phyloP scores from a whole-genome alignment of 441 rosid species.

The Brassica hybrid region DNA sequence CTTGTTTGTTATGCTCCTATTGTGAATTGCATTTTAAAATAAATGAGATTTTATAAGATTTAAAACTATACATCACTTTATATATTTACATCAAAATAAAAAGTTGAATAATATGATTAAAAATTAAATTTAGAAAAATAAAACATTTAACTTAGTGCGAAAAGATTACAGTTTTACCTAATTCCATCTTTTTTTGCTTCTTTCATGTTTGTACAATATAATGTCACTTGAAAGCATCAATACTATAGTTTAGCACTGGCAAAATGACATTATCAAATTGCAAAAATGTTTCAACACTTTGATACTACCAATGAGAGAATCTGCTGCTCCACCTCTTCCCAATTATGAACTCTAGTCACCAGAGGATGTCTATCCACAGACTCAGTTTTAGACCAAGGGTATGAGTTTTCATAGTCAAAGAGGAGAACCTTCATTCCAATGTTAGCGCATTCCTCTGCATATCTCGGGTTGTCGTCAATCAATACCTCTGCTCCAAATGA shows the following conservation, averaged over 20 bases:
- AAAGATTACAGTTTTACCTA: too few relatives aligned
- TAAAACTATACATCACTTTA: too few relatives aligned
- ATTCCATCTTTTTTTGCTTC: too few relatives aligned
- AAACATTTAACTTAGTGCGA: too few relatives aligned
- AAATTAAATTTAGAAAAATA: too few relatives aligned
- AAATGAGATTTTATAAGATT: too few relatives aligned
- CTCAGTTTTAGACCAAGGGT: slow-evolving; percentile 91
- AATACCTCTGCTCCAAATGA: slow-evolving; percentile 88
- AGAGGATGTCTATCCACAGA: slow-evolving; percentile 69
- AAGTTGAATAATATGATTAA: too few relatives aligned
- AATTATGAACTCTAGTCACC: slow-evolving; percentile 81
- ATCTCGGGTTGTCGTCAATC: slow-evolving; percentile 95
- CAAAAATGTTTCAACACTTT: slow-evolving; percentile 36
- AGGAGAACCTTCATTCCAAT: too few relatives aligned
- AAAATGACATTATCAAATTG: slow-evolving; percentile 6
- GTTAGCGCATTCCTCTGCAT: too few relatives aligned
- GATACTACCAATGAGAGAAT: slow-evolving; percentile 59
- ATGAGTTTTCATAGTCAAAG: slow-evolving; percentile 92
- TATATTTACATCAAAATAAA: too few relatives aligned
- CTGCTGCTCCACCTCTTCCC: slow-evolving; percentile 88
- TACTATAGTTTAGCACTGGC: slow-evolving; percentile 9
- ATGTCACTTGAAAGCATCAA: slow-evolving; percentile 2
- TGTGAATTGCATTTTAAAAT: too few relatives aligned
- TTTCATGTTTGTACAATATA: slow-evolving; percentile 17
- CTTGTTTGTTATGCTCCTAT: too few relatives aligned